phyloP scores from a whole-genome alignment of 805 yeast species.

The Huiozyma naganishii region DNA sequence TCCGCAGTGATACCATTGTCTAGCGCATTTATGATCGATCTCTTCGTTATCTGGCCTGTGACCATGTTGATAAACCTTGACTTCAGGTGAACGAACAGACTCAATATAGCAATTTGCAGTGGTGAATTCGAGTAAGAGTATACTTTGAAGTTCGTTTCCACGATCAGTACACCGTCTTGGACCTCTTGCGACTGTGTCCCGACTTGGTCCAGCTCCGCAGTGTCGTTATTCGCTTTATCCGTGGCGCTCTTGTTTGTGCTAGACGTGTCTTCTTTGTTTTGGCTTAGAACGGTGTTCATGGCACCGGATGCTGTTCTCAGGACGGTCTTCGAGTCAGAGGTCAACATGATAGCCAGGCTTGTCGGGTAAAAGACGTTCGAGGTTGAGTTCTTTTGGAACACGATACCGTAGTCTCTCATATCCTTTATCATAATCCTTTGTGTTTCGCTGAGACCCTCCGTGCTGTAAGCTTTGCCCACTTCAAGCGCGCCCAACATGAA shows the following conservation, averaged over 20 bases:
- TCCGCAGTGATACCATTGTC: slow-evolving; percentile 88
- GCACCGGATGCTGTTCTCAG: slow-evolving; percentile 60
- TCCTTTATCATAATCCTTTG: slow-evolving; percentile 83
- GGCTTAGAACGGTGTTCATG: slow-evolving; percentile 53
- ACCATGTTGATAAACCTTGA: slow-evolving; percentile 87
- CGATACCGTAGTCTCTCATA: slow-evolving; percentile 81
- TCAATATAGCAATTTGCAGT: slow-evolving; percentile 83
- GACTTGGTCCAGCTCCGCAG: slow-evolving; percentile 21
- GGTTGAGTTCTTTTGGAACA: slow-evolving; percentile 53
- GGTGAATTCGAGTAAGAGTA: slow-evolving; percentile 94
- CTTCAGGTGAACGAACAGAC: slow-evolving; percentile 75
- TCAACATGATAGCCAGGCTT: slow-evolving; percentile 75
- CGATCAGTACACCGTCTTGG: slow-evolving; percentile 59
- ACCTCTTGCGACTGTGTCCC: slow-evolving; percentile 17
- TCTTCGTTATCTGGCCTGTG: slow-evolving; percentile 86
- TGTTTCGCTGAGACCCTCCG: slow-evolving; percentile 60
- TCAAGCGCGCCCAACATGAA: slow-evolving; percentile 90
- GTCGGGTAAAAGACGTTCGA: slow-evolving; percentile 78
- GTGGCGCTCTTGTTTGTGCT: slow-evolving; percentile 8
- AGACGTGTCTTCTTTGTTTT: slow-evolving; percentile 11
- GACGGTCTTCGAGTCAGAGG: slow-evolving; percentile 68
- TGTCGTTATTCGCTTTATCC: neutral
- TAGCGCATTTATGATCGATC: slow-evolving; percentile 76
- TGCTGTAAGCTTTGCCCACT: slow-evolving; percentile 75
- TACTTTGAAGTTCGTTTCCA: slow-evolving; percentile 88